Evolutionary conservation across 1,284 basidiomycete genomes (phyloP).

Genomic region (Phaffia rhodozyma): DNA sequence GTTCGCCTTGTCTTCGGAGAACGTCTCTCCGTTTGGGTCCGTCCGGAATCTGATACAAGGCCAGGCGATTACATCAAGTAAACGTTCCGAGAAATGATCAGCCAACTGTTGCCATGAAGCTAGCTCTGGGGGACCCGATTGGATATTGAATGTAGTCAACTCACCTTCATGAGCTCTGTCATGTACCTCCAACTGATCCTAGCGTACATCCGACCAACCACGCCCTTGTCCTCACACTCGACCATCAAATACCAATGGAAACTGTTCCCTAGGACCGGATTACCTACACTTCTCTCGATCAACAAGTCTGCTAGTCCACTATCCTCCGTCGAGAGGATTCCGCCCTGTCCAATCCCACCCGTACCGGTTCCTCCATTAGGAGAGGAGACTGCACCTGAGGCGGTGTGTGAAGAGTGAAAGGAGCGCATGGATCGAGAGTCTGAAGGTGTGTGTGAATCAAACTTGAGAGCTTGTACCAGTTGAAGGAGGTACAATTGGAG

Average conservation of each 20-base stretch:
- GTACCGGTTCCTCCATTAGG: constrained; percentile 13
- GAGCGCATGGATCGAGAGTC: constrained; percentile 13
- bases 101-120: not conserved
- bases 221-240: constrained; percentile 59
- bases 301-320: constrained; percentile 83
- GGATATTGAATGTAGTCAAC: constrained; percentile 21
- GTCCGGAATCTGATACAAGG: constrained; percentile 46
- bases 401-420: constrained; percentile 17
- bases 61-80: constrained; percentile 5
- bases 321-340: constrained; percentile 55
- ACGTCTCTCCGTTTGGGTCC: constrained; percentile 66
- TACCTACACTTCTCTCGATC: constrained; percentile 68
- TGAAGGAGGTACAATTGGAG: constrained; percentile 85
- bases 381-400: constrained; percentile 8
- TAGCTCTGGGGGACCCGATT: too few species aligned
- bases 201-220: constrained; percentile 82
- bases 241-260: constrained; percentile 98
- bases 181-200: constrained; percentile 80
- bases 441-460: constrained; percentile 50
- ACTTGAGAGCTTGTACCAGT: constrained; percentile 94
- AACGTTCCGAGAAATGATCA: constrained; percentile 14
- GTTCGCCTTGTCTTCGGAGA: constrained; percentile 70
- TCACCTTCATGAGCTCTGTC: constrained; percentile 69
- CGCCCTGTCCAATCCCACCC: constrained; percentile 34
- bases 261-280: constrained; percentile 74